Evolutionary conservation across 2,329 filamentous ascomycete species (phyloP), one percentile per base, ranked within the genome.

Genomic region (Sclerotinia nivalis): DNA sequence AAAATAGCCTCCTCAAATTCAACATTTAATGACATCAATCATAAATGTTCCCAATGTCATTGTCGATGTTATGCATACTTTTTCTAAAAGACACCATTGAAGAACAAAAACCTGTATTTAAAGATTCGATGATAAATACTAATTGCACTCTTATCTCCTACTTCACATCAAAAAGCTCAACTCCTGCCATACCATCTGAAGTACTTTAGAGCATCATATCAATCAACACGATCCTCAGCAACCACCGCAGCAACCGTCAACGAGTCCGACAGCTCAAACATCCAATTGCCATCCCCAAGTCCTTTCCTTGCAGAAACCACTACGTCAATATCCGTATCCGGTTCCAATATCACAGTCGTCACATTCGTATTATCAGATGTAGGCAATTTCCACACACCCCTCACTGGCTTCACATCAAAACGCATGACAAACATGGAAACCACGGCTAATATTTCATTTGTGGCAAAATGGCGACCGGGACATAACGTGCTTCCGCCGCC

Each of bases 381-480:
- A 6, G 54, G 65, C 12, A 58, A 37, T 18, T 25, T 15, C 69
- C 65, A 68, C 4, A 25, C n/a, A 5, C 34, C 47, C 10, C 40
- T 12, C 4, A 28, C 25, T 3, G 60, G 54, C 15, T 12, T 69
- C 28, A 71, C 66, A 61, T 82, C 78, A 68, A 77, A 81, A 10
- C 78, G 73, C 47, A 79, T 54, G 18, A 80, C 50, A 22, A 81
- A 55, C 73, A 81, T 78, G 0, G 79, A 76, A 1, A 74, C 76
- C 12, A 80, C 67, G 8, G 76, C 75, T 18, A 79, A 54, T 25
- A 81, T 78, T 40, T 79, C 77, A 76, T 79, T 1, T 70, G 61
- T 79, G 0, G 80, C 80, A 66, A 81, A 81, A 69, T 81, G 77
- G 8, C 79, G 75, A 9, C 80, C 80, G 2, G 80, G 80, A 69